Evolutionary conservation across 148 eudicot genomes (phyloP).

Genomic region (Chenopodium berlandieri): DNA sequence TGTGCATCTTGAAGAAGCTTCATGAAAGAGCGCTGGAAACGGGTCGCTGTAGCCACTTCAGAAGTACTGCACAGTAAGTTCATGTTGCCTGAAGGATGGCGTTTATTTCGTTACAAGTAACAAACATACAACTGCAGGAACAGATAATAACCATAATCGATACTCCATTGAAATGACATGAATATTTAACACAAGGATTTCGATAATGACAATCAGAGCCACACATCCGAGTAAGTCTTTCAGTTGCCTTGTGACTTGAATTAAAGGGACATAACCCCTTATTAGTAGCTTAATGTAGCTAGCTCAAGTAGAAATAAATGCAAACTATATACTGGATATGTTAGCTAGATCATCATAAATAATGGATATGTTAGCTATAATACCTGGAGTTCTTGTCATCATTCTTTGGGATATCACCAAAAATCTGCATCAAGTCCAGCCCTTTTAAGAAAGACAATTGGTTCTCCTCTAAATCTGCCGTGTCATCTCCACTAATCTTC

Average conservation of each 20-base stretch:
- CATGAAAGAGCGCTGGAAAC: conserved; percentile 82
- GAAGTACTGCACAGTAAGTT: conserved; percentile 44
- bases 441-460: conserved; percentile 33
- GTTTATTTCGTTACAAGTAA: conserved; percentile 30
- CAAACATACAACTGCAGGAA: conserved; percentile 16
- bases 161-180: background rate
- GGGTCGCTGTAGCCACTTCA: conserved; percentile 62
- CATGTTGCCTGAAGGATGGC: conserved; percentile 32
- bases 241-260: background rate
- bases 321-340: background rate
- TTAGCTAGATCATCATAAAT: background rate
- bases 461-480: conserved; percentile 23
- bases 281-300: background rate
- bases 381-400: conserved; percentile 47
- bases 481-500: conserved; percentile 24
- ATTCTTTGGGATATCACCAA: conserved; percentile 34
- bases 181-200: background rate
- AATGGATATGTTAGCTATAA: background rate
- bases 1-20: conserved; percentile 78
- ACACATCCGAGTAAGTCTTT: background rate
- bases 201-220: background rate
- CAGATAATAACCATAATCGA: conserved; percentile 5
- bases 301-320: background rate
- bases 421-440: conserved; percentile 41
- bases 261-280: background rate